A percentile compares a stretch with the other conserved stretches of the same genome.
These are phyloP conservation scores for Ceratocystis ficicola DNA, from an alignment of 2,329 filamentous ascomycete species.

Conservation along the genomic window DNA sequence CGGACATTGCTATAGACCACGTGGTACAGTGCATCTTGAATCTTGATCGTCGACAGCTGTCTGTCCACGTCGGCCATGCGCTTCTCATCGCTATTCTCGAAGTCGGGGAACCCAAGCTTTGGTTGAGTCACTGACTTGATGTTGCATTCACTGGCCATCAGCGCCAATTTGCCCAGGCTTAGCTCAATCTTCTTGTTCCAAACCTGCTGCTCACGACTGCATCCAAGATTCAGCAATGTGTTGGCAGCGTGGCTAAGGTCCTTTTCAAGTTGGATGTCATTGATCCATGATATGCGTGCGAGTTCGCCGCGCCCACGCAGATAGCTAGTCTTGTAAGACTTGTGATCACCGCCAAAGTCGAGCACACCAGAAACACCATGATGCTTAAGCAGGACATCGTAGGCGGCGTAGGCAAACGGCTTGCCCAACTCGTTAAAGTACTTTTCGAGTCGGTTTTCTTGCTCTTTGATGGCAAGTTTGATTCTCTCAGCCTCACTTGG, in stretches of 20 bases:
- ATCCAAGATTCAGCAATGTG: conserved; percentile 57
- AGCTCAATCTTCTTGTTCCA: conserved; percentile 94
- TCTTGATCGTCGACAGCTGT: conserved; percentile 54
- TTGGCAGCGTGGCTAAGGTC: conserved; percentile 62
- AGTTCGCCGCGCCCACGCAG: conserved; percentile 59
- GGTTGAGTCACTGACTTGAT: conserved; percentile 25
- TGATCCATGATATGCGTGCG: conserved; percentile 83
- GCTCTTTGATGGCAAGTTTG: conserved; percentile 31
- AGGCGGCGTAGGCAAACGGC: conserved; percentile 63
- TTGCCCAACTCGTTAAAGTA: conserved; percentile 54
- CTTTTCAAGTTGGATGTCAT: conserved; percentile 67
- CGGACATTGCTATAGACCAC: conserved; percentile 56
- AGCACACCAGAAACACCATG: conserved; percentile 57
- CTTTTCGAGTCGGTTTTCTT: conserved; percentile 36
- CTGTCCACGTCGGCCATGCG: conserved; percentile 45
- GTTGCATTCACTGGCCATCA: conserved; percentile 48
- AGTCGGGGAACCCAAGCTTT: conserved; percentile 25
- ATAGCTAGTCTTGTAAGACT: conserved; percentile 63
- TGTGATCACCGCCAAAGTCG: conserved; percentile 55
- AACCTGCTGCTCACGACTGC: conserved; percentile 60
- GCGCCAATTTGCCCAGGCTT: conserved; percentile 72
- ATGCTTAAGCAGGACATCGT: conserved; percentile 60
- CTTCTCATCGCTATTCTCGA: conserved; percentile 29
- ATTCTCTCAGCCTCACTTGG: conserved; percentile 27
- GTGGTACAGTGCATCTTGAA: conserved; percentile 70